Conservation (phyloP, 305 asterid genomes). For the Plantago lanceolata region DNA sequence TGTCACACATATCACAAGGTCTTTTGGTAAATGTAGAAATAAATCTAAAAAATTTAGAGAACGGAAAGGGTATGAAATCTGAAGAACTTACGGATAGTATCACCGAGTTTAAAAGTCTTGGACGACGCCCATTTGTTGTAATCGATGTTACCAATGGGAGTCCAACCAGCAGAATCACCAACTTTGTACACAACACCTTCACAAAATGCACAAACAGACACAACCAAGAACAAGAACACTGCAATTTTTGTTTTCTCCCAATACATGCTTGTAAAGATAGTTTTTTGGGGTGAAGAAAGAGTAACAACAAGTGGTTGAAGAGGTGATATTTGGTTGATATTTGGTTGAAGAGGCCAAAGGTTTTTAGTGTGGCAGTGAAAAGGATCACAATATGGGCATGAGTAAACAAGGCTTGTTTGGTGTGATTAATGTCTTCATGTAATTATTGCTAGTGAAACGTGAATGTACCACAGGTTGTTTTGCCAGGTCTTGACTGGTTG, state of each 20-base stretch:
- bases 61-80: not conserved
- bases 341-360: slow-evolving; percentile 7
- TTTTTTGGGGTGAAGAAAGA: not conserved
- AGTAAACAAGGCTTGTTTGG: not conserved
- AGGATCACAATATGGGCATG: slow-evolving; percentile 33
- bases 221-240: slow-evolving; percentile 19
- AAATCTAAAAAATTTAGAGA: no score
- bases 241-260: slow-evolving; percentile 4
- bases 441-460: slow-evolving; percentile 31
- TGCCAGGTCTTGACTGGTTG: slow-evolving; percentile 10
- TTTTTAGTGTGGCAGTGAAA: slow-evolving; percentile 1
- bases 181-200: slow-evolving; percentile 52
- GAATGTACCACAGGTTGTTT: slow-evolving; percentile 23
- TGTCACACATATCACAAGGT: no score
- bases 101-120: slow-evolving; percentile 58
- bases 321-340: not conserved
- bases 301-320: not conserved
- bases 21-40: no score
- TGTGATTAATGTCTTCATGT: slow-evolving; percentile 22
- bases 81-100: slow-evolving; percentile 42
- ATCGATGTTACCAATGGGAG: slow-evolving; percentile 71
- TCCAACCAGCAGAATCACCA: slow-evolving; percentile 88
- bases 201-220: slow-evolving; percentile 19
- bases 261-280: slow-evolving; percentile 7
- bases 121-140: slow-evolving; percentile 60